These are phyloP conservation scores for Juglanconis sp. DNA, from an alignment of 2,329 filamentous ascomycete genomes.

Conservation along the genomic window DNA sequence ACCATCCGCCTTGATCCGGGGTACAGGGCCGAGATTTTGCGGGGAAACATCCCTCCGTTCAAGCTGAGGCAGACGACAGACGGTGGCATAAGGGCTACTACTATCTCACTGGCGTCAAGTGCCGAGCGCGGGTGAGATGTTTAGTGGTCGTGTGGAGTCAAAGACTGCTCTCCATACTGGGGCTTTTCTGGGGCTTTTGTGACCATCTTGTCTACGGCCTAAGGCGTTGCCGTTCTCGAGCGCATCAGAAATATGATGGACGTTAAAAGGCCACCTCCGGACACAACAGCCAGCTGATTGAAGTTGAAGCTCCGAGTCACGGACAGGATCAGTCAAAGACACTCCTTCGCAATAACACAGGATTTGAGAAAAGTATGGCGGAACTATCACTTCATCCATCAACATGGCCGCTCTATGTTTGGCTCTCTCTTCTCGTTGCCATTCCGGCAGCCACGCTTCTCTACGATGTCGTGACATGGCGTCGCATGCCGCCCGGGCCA, in stretches of 20 bases:
- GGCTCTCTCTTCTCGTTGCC: constrained; percentile 21
- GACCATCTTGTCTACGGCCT: no score
- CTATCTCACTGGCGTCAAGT: neutral
- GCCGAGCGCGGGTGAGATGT: neutral
- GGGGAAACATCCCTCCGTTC: constrained; percentile 9
- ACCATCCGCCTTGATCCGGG: neutral
- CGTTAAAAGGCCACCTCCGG: no score
- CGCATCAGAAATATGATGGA: no score
- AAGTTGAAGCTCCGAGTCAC: no score
- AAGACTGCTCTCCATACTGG: no score
- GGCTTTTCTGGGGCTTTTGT: no score
- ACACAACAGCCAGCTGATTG: no score
- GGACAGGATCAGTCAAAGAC: neutral
- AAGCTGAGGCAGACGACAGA: neutral
- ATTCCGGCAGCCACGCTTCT: constrained; percentile 25
- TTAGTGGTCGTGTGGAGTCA: no score
- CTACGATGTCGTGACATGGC: constrained; percentile 30
- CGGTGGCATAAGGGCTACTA: neutral
- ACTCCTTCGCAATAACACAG: neutral
- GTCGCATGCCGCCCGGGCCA: constrained; percentile 44
- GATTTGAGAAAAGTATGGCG: neutral
- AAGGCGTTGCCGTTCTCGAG: no score
- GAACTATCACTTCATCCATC: constrained; percentile 12
- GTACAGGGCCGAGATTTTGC: neutral
- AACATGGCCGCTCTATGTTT: constrained; percentile 20